Evolutionary conservation across 805 yeast species (phyloP).

Genomic region (Yarrowia deformans): DNA sequence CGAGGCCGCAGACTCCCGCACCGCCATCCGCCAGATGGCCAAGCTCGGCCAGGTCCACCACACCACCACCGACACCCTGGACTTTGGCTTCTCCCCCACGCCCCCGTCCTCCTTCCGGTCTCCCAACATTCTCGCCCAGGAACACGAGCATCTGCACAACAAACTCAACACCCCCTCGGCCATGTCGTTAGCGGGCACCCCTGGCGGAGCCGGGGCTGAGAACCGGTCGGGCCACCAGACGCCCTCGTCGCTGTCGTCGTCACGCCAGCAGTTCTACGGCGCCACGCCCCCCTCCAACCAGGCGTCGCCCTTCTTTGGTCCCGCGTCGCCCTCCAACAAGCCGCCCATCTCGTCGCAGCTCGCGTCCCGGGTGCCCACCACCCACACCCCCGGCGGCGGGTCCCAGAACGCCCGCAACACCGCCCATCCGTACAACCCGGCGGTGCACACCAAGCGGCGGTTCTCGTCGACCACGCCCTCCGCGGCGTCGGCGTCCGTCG

Average conservation of each 20-base stretch:
- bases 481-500: background rate
- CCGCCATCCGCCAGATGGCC: slow-evolving; percentile 29
- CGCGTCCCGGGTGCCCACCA: slow-evolving; percentile 25
- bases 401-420: slow-evolving; percentile 14
- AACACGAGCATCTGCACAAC: slow-evolving; percentile 19
- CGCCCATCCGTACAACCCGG: slow-evolving; percentile 30
- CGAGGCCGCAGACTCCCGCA: slow-evolving; percentile 26
- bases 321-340: slow-evolving; percentile 23
- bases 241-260: slow-evolving; percentile 27
- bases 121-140: slow-evolving; percentile 36
- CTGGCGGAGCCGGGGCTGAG: background rate
- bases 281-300: slow-evolving; percentile 38
- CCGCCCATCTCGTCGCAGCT: slow-evolving; percentile 22
- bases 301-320: slow-evolving; percentile 35
- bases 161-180: slow-evolving; percentile 25
- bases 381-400: no score
- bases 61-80: slow-evolving; percentile 38
- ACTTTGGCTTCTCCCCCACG: slow-evolving; percentile 37
- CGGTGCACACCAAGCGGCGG: slow-evolving; percentile 31
- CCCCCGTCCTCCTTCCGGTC: slow-evolving; percentile 36
- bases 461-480: slow-evolving; percentile 32
- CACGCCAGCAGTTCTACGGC: slow-evolving; percentile 28
- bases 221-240: slow-evolving; percentile 19
- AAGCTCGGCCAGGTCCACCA: slow-evolving; percentile 28
- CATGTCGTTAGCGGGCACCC: slow-evolving; percentile 18